phyloP scores from a whole-genome alignment of 192 early-diverging fungal genomes.

The Coemansia sp. region DNA sequence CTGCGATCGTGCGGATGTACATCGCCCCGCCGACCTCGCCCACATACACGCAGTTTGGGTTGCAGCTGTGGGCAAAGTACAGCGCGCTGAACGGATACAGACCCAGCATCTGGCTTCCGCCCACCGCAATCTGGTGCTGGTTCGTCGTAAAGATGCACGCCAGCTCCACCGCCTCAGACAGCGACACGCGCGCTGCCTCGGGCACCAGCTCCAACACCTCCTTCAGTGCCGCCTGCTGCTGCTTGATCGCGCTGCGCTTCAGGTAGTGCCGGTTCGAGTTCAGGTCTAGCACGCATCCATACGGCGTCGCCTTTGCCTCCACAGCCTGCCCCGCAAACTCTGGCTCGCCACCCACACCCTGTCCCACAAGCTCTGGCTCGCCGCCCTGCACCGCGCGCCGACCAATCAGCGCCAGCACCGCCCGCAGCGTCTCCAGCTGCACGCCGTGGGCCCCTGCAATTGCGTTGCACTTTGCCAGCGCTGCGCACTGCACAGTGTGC shows the following conservation, averaged over 20 bases:
- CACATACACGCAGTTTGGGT: conserved; percentile 69
- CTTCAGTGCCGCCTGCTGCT: conserved; percentile 42
- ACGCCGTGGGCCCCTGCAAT: conserved; percentile 33
- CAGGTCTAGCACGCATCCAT: conserved; percentile 34
- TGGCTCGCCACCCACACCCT: conserved; percentile 1
- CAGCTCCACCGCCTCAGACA: conserved; percentile 55
- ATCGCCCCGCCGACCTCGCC: conserved; percentile 58
- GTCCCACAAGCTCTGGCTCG: background rate
- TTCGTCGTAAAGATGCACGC: conserved; percentile 68
- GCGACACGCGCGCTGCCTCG: conserved; percentile 27
- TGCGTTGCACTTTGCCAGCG: conserved; percentile 38
- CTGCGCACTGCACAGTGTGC: conserved; percentile 51
- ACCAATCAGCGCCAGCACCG: conserved; percentile 44
- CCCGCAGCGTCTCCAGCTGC: conserved; percentile 39
- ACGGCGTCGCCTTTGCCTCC: conserved; percentile 26
- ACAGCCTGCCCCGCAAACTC: conserved; percentile 12
- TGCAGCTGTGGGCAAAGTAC: conserved; percentile 74
- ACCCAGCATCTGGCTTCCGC: conserved; percentile 61
- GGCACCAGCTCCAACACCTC: conserved; percentile 47
- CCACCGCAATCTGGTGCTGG: conserved; percentile 59
- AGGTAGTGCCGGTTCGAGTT: conserved; percentile 55
- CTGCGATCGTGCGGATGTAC: conserved; percentile 59
- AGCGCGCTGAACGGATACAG: conserved; percentile 71
- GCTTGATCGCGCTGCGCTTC: conserved; percentile 39
- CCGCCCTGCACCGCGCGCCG: conserved; percentile 30